phyloP scores from a whole-genome alignment of 1,284 basidiomycete genomes.

The Thecaphora thlaspeos region DNA sequence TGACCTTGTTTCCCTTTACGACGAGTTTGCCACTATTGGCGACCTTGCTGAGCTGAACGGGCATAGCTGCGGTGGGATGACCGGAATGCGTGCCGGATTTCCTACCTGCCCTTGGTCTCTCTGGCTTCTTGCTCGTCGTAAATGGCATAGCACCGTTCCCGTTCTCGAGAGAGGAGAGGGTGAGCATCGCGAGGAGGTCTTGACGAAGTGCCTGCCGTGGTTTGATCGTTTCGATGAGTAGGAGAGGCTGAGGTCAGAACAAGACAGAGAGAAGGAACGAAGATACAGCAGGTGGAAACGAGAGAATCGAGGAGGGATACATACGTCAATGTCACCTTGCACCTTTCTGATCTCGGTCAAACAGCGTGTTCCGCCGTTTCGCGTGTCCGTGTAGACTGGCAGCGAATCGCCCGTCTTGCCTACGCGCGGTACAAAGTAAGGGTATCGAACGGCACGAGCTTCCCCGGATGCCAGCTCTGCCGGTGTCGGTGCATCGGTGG shows the following conservation, averaged over 20 bases:
- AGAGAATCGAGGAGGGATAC: no score
- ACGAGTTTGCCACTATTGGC: slow-evolving; percentile 19
- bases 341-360: slow-evolving; percentile 43
- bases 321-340: slow-evolving; percentile 29
- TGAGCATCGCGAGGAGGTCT: not conserved
- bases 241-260: not conserved
- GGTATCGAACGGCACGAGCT: slow-evolving; percentile 16
- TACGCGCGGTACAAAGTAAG: slow-evolving; percentile 45
- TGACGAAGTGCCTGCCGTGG: not conserved
- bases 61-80: slow-evolving; percentile 13
- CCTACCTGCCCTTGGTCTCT: not conserved
- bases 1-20: slow-evolving; percentile 26
- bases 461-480: not conserved
- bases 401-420: slow-evolving; percentile 26
- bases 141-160: no score
- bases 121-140: not conserved
- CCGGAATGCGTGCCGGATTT: not conserved
- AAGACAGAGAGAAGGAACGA: not conserved
- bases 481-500: not conserved
- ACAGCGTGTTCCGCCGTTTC: slow-evolving; percentile 30
- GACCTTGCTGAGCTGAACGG: slow-evolving; percentile 15
- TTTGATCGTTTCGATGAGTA: no score
- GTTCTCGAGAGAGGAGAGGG: not conserved
- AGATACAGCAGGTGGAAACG: no score
- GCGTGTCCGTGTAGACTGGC: slow-evolving; percentile 44